phyloP scores from a whole-genome alignment of 805 yeast species.

The Ascoidea asiatica region DNA sequence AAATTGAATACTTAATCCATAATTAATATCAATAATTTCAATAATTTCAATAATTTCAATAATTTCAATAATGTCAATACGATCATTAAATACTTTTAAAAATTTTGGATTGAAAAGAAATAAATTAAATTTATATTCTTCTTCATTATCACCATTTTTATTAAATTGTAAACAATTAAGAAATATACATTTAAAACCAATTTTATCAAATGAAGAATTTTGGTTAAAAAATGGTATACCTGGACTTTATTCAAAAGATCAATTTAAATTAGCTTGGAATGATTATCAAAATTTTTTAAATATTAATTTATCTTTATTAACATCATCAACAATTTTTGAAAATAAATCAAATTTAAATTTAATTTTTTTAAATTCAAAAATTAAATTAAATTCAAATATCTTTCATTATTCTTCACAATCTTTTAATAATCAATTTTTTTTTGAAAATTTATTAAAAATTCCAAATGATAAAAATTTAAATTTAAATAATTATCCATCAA shows the following conservation, averaged over 20 bases:
- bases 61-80: too few species aligned
- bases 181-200: constrained; percentile 51
- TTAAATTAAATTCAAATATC: constrained; percentile 49
- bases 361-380: constrained; percentile 49
- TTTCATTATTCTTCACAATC: constrained; percentile 86
- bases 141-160: too few species aligned
- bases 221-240: constrained; percentile 37
- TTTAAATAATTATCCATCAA: too few species aligned
- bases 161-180: not conserved
- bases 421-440: constrained; percentile 83
- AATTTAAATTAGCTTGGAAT: constrained; percentile 65
- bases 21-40: too few species aligned
- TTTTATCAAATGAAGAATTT: constrained; percentile 25
- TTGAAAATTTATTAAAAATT: constrained; percentile 38
- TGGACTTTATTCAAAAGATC: constrained; percentile 52
- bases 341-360: constrained; percentile 64
- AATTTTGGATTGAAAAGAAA: too few species aligned
- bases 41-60: too few species aligned
- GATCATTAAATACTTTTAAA: too few species aligned
- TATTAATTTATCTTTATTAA: constrained; percentile 44
- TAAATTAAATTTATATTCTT: too few species aligned
- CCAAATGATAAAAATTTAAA: constrained; percentile 13
- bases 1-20: too few species aligned
- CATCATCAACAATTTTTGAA: constrained; percentile 73
- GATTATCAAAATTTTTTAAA: constrained; percentile 62